A percentile compares a stretch with the other conserved stretches of the same genome.
phyloP scores from a whole-genome alignment of 1,284 basidiomycete species.

The Calocybe gambosa region DNA sequence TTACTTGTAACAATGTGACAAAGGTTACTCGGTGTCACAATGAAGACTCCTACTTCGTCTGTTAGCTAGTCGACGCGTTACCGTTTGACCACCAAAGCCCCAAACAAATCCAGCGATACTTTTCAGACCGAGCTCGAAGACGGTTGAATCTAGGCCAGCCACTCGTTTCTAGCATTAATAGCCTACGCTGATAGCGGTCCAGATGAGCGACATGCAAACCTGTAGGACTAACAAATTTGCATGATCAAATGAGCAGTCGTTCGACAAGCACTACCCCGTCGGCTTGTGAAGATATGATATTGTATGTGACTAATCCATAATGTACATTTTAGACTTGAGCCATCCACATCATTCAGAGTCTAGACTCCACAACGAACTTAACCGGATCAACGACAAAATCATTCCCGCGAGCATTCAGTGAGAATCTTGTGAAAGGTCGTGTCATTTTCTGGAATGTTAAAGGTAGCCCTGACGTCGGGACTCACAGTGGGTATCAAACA shows the following conservation, averaged over 20 bases:
- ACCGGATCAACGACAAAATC: not conserved
- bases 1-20: constrained; percentile 8
- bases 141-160: too few relatives aligned
- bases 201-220: not conserved
- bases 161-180: too few relatives aligned
- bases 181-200: not conserved
- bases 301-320: not conserved
- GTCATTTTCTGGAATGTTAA: not conserved
- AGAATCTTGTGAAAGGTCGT: not conserved
- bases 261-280: not conserved
- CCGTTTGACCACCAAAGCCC: too few relatives aligned
- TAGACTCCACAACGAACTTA: not conserved
- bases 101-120: too few relatives aligned
- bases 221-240: too few relatives aligned
- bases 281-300: not conserved
- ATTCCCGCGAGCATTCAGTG: not conserved
- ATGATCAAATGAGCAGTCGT: too few relatives aligned
- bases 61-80: too few relatives aligned
- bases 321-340: not conserved
- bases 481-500: constrained; percentile 13
- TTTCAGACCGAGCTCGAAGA: too few relatives aligned
- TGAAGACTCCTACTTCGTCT: not conserved
- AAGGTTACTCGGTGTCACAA: not conserved
- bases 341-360: not conserved
- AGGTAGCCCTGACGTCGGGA: not conserved